Evolutionary conservation across 2,329 filamentous ascomycete species (phyloP).

Genomic region (Xylariomycetidae sp.): DNA sequence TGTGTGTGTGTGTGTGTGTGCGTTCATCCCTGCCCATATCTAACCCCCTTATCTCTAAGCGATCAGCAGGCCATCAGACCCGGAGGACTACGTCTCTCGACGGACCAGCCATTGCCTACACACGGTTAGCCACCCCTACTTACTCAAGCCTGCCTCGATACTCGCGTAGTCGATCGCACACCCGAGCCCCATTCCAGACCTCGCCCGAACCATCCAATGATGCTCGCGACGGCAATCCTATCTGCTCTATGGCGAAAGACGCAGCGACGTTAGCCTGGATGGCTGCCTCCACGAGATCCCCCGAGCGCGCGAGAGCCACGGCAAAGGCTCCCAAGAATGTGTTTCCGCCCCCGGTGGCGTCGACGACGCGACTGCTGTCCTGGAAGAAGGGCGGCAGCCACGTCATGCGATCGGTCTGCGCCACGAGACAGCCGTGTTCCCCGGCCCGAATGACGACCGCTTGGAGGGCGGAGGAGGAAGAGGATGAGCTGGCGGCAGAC

Average conservation of each 20-base stretch:
- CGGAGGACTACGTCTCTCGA: no score
- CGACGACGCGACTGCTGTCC: conserved; percentile 18
- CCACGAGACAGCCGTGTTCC: conserved; percentile 25
- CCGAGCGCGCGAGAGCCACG: conserved; percentile 18
- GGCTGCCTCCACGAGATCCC: conserved; percentile 19
- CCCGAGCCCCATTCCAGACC: no score
- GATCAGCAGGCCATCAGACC: no score
- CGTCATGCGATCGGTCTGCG: not conserved
- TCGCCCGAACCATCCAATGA: no score
- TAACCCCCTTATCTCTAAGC: no score
- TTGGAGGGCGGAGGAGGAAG: not conserved
- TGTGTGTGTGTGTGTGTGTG: no score
- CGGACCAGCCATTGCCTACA: no score
- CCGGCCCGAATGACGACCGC: conserved; percentile 25
- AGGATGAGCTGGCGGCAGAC: conserved; percentile 17
- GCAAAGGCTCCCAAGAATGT: conserved; percentile 30
- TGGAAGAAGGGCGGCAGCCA: conserved; percentile 28
- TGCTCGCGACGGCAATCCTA: conserved; percentile 2
- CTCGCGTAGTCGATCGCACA: no score
- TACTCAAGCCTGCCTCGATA: no score
- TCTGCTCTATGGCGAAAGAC: conserved; percentile 3
- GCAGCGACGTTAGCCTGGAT: conserved; percentile 26
- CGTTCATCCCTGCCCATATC: no score
- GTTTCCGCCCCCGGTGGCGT: conserved; percentile 33
- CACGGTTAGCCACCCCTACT: no score